A percentile compares a stretch with the other conserved stretches of the same genome.
Conservation (phyloP, 2,329 filamentous ascomycete species). For the Aspergillus ibericus region DNA sequence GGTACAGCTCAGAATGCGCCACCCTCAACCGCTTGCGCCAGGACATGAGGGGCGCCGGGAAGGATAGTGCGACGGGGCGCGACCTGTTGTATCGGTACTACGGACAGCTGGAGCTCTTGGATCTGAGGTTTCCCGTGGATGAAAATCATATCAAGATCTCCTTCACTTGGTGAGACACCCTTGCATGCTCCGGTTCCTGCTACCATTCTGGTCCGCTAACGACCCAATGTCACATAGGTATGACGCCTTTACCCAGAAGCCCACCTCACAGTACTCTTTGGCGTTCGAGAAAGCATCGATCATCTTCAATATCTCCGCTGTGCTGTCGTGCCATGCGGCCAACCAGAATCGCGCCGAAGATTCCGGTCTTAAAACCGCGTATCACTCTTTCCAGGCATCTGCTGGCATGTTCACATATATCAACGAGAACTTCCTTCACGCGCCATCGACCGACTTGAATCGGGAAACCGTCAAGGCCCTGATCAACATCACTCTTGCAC, state of each 20-base stretch:
- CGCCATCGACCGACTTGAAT: conserved; percentile 92
- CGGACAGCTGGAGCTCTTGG: conserved; percentile 90
- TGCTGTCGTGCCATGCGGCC: conserved; percentile 92
- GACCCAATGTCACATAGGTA: conserved; percentile 62
- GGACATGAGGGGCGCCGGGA: conserved; percentile 96
- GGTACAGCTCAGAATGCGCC: conserved; percentile 91
- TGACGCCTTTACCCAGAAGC: conserved; percentile 98
- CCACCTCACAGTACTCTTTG: conserved; percentile 93
- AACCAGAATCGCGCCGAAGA: conserved; percentile 91
- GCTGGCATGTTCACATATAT: conserved; percentile 99
- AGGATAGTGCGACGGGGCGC: conserved; percentile 89
- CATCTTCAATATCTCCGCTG: conserved; percentile 98
- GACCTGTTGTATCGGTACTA: conserved; percentile 97
- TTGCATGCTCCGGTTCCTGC: background rate
- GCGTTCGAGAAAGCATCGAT: conserved; percentile 99
- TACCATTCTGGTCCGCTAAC: conserved; percentile 1
- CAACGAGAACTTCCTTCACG: conserved; percentile 98
- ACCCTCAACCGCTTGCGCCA: conserved; percentile 92
- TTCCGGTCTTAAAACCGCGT: conserved; percentile 88
- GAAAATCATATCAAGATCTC: conserved; percentile 99
- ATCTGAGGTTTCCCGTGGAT: conserved; percentile 93
- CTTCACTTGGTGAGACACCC: conserved; percentile 77
- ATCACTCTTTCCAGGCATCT: conserved; percentile 96
- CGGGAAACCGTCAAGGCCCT: conserved; percentile 93
- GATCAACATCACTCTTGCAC: conserved; percentile 89